phyloP scores from a whole-genome alignment of 2,329 filamentous ascomycete species.

The Waltergamsia citrina region DNA sequence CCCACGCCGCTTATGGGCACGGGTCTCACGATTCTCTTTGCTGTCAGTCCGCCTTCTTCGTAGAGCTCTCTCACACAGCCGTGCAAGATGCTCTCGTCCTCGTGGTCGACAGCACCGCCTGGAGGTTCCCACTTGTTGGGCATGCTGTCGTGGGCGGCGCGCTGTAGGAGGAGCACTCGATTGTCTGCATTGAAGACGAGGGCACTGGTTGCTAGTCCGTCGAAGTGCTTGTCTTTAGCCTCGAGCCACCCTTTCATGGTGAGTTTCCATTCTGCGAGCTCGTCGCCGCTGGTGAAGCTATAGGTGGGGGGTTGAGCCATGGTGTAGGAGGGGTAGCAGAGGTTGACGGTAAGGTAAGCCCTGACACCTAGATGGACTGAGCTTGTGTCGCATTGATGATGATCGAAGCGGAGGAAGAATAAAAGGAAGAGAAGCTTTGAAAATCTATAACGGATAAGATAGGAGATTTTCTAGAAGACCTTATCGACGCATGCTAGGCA shows the following conservation, averaged over 20 bases:
- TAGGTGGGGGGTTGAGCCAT: not conserved
- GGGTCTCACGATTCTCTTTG: conserved; percentile 15
- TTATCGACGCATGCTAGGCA: no score
- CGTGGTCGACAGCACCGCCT: conserved; percentile 34
- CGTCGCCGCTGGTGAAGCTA: not conserved
- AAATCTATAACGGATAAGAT: no score
- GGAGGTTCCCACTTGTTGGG: conserved; percentile 38
- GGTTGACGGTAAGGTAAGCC: not conserved
- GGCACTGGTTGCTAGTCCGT: conserved; percentile 20
- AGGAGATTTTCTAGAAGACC: no score
- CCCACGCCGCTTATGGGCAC: conserved; percentile 17
- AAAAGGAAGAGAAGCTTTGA: no score
- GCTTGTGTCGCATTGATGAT: no score
- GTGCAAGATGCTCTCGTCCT: conserved; percentile 29
- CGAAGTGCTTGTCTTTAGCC: conserved; percentile 4
- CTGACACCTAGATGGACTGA: no score
- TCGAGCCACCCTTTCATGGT: not conserved
- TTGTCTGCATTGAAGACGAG: conserved; percentile 21
- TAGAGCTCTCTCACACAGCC: conserved; percentile 35
- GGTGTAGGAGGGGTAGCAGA: not conserved
- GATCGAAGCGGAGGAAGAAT: no score
- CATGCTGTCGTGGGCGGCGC: conserved; percentile 31
- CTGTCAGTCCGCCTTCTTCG: conserved; percentile 34
- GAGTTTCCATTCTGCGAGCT: not conserved
- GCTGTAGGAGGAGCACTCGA: conserved; percentile 34